Percentiles rank a stretch among this genome's conserved stretches.
phyloP scores from a whole-genome alignment of 2,329 filamentous ascomycete species.

The Fulvia fulva region DNA sequence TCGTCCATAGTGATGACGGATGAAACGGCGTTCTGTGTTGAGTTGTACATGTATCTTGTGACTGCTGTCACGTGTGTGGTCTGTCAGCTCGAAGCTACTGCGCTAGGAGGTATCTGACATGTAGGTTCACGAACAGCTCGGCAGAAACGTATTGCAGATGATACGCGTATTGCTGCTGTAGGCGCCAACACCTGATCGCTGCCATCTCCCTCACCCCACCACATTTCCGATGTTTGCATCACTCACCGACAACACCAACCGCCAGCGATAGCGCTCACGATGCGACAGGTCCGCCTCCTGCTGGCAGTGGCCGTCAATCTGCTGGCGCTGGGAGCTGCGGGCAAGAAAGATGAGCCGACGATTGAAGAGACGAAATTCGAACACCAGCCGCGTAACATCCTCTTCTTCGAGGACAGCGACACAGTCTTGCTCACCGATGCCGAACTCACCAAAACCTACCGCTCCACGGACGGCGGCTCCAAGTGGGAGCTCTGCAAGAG shows the following conservation, averaged over 20 bases:
- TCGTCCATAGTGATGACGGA: no score
- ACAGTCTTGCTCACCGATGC: conserved; percentile 71
- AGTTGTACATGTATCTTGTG: background rate
- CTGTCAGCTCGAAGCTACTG: background rate
- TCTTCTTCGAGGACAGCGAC: conserved; percentile 90
- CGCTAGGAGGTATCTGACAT: no score
- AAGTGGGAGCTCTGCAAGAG: conserved; percentile 61
- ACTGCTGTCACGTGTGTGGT: background rate
- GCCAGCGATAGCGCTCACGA: conserved; percentile 9
- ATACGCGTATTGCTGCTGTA: background rate
- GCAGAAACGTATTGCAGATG: background rate
- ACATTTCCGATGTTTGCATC: conserved; percentile 5
- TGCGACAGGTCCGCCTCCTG: conserved; percentile 17
- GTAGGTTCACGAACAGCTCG: background rate
- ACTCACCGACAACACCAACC: background rate
- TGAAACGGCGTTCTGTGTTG: no score
- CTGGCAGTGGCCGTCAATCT: conserved; percentile 22
- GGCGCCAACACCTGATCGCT: conserved; percentile 1
- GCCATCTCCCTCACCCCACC: background rate
- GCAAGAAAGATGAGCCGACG: conserved; percentile 48
- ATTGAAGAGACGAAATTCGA: conserved; percentile 65
- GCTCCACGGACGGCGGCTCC: conserved; percentile 75
- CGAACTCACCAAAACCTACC: conserved; percentile 62
- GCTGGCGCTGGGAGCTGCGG: conserved; percentile 21
- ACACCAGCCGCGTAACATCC: conserved; percentile 63